Evolutionary conservation across 768 basidiomycete genomes (phyloP).

Genomic region (Tubosaeta brunneosetosa): DNA sequence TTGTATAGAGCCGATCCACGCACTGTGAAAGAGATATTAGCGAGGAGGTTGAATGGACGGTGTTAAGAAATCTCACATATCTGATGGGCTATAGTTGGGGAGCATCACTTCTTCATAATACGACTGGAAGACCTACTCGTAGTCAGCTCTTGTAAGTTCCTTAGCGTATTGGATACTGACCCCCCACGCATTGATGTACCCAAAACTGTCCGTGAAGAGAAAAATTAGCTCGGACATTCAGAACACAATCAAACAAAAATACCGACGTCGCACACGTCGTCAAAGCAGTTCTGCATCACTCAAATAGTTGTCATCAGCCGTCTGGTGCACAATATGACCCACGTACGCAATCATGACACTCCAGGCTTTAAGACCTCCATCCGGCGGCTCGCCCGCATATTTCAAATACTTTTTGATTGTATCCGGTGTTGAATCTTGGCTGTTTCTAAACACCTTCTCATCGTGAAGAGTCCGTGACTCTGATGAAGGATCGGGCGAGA

Average conservation of each 20-base stretch:
- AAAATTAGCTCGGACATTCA: neutral
- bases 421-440: constrained; percentile 7
- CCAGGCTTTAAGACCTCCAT: constrained; percentile 31
- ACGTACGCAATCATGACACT: constrained; percentile 27
- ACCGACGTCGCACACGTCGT: constrained; percentile 40
- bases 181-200: constrained; percentile 72
- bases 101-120: constrained; percentile 61
- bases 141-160: neutral
- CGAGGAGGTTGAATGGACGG: neutral
- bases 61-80: constrained; percentile 42
- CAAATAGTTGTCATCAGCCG: neutral
- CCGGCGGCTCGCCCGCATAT: constrained; percentile 22
- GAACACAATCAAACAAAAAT: neutral
- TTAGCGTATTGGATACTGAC: constrained; percentile 37
- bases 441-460: neutral
- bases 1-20: constrained; percentile 80
- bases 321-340: too few species aligned
- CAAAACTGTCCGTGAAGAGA: constrained; percentile 41
- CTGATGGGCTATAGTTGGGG: constrained; percentile 47
- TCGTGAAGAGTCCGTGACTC: constrained; percentile 14
- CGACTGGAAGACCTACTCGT: constrained; percentile 59
- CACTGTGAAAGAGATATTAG: constrained; percentile 36
- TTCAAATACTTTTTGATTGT: constrained; percentile 11
- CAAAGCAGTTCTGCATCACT: constrained; percentile 10
- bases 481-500: neutral